phyloP scores from a whole-genome alignment of 768 basidiomycete genomes.

The Trametes sanguinea region DNA sequence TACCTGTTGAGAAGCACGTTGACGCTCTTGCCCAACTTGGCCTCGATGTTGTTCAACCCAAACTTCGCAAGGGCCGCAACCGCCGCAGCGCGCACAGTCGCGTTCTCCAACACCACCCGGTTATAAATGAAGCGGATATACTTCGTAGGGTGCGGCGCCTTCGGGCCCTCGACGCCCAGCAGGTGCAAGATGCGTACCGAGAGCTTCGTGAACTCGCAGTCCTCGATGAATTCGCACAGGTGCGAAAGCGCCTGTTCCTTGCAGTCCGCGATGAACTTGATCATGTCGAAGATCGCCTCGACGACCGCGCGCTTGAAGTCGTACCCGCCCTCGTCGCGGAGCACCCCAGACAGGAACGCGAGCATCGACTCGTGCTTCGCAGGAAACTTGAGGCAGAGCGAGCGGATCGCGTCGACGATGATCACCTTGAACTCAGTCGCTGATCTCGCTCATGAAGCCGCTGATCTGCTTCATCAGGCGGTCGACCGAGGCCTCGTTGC shows the following conservation, averaged over 20 bases:
- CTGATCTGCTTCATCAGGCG: slow-evolving; percentile 99
- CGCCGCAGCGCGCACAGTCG: slow-evolving; percentile 95
- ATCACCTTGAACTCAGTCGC: slow-evolving; percentile 99
- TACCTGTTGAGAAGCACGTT: slow-evolving; percentile 84
- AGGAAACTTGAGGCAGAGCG: slow-evolving; percentile 98
- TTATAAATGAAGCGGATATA: slow-evolving; percentile 99
- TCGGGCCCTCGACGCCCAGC: slow-evolving; percentile 94
- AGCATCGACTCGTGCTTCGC: slow-evolving; percentile 97
- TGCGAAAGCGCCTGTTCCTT: slow-evolving; percentile 98
- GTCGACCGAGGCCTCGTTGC: slow-evolving; percentile 98
- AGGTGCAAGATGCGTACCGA: slow-evolving; percentile 96
- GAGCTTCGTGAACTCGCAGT: slow-evolving; percentile 99
- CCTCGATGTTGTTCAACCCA: slow-evolving; percentile 85
- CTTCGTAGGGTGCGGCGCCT: slow-evolving; percentile 94
- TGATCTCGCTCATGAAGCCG: slow-evolving; percentile 98
- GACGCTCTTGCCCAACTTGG: slow-evolving; percentile 79
- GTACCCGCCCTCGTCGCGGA: slow-evolving; percentile 98
- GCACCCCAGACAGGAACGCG: slow-evolving; percentile 92
- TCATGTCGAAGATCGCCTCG: slow-evolving; percentile 99
- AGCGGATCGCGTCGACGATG: slow-evolving; percentile 97
- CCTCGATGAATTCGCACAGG: slow-evolving; percentile 99
- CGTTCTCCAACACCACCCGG: slow-evolving; percentile 97
- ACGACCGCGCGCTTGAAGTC: slow-evolving; percentile 99
- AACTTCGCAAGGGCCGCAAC: slow-evolving; percentile 96
- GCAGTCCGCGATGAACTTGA: slow-evolving; percentile 93